Percentiles rank a stretch among this genome's conserved stretches.
Evolutionary conservation across 768 basidiomycete genomes (phyloP).

Genomic region (Harrya chromipes): DNA sequence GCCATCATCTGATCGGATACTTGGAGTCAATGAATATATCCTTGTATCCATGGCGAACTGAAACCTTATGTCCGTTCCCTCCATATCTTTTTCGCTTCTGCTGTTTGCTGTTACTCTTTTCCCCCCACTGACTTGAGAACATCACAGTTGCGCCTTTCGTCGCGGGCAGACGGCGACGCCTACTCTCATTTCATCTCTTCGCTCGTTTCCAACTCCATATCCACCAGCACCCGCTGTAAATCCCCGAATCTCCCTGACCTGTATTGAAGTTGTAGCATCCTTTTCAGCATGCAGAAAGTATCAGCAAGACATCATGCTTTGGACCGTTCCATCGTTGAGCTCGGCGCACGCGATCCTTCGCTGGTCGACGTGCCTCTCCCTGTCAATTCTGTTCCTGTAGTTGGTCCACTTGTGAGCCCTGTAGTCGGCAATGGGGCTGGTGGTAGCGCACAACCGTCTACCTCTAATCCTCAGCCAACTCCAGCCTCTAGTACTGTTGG

Average conservation of each 20-base stretch:
- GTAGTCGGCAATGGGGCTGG: conserved; percentile 26
- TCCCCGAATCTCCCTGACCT: neutral
- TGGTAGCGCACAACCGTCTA: conserved; percentile 1
- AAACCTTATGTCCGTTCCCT: conserved; percentile 7
- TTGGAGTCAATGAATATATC: neutral
- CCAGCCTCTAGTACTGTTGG: neutral
- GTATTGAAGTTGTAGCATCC: conserved; percentile 7
- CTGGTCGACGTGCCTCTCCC: conserved; percentile 36
- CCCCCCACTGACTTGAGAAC: neutral
- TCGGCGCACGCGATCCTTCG: conserved; percentile 38
- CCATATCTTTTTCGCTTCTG: conserved; percentile 8
- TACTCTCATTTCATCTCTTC: conserved; percentile 24
- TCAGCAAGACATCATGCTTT: conserved; percentile 11
- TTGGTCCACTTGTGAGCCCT: conserved; percentile 36
- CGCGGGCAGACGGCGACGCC: conserved; percentile 11
- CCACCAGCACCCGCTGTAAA: neutral
- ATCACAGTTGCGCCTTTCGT: conserved; percentile 1
- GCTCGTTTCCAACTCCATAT: conserved; percentile 14
- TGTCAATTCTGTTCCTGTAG: conserved; percentile 35
- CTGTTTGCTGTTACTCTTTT: neutral
- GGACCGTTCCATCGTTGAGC: conserved; percentile 9
- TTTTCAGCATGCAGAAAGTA: conserved; percentile 13
- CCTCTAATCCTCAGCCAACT: conserved; percentile 3
- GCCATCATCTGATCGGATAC: neutral
- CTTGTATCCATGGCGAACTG: conserved; percentile 24